Conservation (phyloP, 2,329 filamentous ascomycete genomes). For the Paecilomyces niveus region DNA sequence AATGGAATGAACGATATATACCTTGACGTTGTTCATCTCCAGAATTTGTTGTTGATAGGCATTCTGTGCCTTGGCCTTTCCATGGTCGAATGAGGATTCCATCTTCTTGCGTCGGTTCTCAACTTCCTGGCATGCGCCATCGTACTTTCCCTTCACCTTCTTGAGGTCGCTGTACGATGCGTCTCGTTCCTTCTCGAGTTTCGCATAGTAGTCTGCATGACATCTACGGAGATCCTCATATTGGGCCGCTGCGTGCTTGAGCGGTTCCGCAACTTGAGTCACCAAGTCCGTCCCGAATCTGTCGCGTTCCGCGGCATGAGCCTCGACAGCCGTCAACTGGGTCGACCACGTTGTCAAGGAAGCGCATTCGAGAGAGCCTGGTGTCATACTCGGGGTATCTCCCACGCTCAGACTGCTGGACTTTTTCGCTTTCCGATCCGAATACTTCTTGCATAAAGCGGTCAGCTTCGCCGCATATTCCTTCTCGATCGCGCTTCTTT, state of each 20-base stretch:
- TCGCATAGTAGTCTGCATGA: constrained; percentile 80
- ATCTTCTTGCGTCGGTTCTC: constrained; percentile 92
- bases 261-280: constrained; percentile 73
- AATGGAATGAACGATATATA: constrained; percentile 6
- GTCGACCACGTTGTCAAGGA: constrained; percentile 96
- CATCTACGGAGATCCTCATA: constrained; percentile 92
- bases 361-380: constrained; percentile 90
- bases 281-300: constrained; percentile 72
- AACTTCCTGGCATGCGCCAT: constrained; percentile 86
- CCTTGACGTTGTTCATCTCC: constrained; percentile 94
- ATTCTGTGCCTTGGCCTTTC: constrained; percentile 81
- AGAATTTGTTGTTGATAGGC: constrained; percentile 85
- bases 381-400: constrained; percentile 86
- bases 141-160: constrained; percentile 90
- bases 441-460: constrained; percentile 88
- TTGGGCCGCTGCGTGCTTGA: constrained; percentile 64
- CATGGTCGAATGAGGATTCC: constrained; percentile 79
- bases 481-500: constrained; percentile 89
- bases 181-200: constrained; percentile 85
- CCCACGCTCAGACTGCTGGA: constrained; percentile 82
- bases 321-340: constrained; percentile 83
- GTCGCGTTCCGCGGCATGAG: constrained; percentile 82
- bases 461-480: constrained; percentile 89
- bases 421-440: constrained; percentile 92
- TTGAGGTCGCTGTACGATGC: constrained; percentile 73